Evolutionary conservation across 2,329 filamentous ascomycete genomes (phyloP), one percentile per base, ranked within the genome.

Genomic region (Torrubiellomyces zombiae): DNA sequence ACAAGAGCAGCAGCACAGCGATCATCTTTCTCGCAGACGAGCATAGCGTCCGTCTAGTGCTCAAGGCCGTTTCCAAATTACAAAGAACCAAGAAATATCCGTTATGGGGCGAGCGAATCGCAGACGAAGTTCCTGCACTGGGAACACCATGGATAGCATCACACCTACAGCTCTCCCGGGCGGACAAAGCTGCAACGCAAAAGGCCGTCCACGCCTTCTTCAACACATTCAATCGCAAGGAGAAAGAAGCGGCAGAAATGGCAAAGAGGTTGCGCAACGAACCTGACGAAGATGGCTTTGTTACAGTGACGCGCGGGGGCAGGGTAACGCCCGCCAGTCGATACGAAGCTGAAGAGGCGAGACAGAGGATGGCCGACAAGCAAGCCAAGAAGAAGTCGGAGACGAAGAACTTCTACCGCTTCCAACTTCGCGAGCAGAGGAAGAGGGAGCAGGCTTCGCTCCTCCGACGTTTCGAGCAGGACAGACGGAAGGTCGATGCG

Each of bases 221-320:
- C 63, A 65, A 67, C 13, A 60, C 72, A n/a, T 95, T 83, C 55
- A 77, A 62, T 55, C 67, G 44, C 55, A 80, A 60, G 54, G 78
- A 66, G 60, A 70, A 49, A 52, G 75, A 60, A 50, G 74, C 59
- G 38, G 63, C 43, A 35, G 73, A 56, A 53, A 63, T 58, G 44
- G 76, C 54, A 44, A 72, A 68, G 53, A 56, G 66, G 28, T 56
- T 75, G 32, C 71, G 80, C 32, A 75, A 77, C 37, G 74, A 82
- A 40, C 82, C 86, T 1, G 89, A 98, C 48, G 85, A 82, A 43
- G 89, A 98, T 48, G 89, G 89, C 2, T 98, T 98, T 47, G 67
- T 95, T 24, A 95, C 85, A 4, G 89, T 98, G 14, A 78, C 75
- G 2, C 67, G 79, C 27, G 83, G 83, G 14, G 78, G 79, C 19